A percentile compares a stretch with the other conserved stretches of the same genome.
Conservation (phyloP, 495 filamentous ascomycete species). For the Aspergillus indologenus region DNA sequence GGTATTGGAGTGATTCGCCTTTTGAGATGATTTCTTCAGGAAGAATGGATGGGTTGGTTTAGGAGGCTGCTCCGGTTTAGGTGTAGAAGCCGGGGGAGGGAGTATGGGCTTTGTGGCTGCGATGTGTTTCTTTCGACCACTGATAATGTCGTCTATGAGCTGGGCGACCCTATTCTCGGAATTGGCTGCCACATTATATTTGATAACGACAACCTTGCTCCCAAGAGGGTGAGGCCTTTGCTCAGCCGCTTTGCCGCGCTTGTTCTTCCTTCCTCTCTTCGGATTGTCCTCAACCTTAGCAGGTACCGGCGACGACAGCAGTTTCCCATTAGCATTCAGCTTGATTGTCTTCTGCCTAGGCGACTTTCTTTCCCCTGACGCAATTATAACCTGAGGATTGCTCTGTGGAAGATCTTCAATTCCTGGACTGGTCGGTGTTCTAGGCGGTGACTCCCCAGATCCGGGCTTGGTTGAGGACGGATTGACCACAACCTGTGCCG, state of each 20-base stretch:
- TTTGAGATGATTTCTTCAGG: slow-evolving; percentile 34
- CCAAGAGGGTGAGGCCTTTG: slow-evolving; percentile 21
- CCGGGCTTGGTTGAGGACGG: not conserved
- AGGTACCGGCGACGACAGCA: slow-evolving; percentile 48
- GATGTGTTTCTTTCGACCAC: slow-evolving; percentile 19
- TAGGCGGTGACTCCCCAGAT: not conserved
- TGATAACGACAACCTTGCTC: slow-evolving; percentile 41
- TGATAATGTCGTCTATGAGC: slow-evolving; percentile 52
- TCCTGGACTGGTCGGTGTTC: not conserved
- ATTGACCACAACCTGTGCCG: not conserved
- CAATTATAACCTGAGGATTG: not conserved
- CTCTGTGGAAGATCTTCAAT: not conserved
- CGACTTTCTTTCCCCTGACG: not conserved
- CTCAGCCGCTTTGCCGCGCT: slow-evolving; percentile 17
- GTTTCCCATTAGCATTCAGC: slow-evolving; percentile 54
- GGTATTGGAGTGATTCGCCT: slow-evolving; percentile 1
- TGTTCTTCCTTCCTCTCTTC: slow-evolving; percentile 25
- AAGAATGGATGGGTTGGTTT: slow-evolving; percentile 87
- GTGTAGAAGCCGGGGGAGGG: slow-evolving; percentile 1
- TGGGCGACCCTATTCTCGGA: slow-evolving; percentile 31
- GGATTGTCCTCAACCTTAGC: slow-evolving; percentile 24
- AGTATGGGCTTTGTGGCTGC: slow-evolving; percentile 4
- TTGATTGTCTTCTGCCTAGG: slow-evolving; percentile 48
- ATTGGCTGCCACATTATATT: slow-evolving; percentile 34
- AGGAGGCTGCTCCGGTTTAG: slow-evolving; percentile 29